Percentiles rank a stretch among this genome's conserved stretches.
phyloP scores from a whole-genome alignment of 331 rosid genomes.

The Erythrophleum ivorense region DNA sequence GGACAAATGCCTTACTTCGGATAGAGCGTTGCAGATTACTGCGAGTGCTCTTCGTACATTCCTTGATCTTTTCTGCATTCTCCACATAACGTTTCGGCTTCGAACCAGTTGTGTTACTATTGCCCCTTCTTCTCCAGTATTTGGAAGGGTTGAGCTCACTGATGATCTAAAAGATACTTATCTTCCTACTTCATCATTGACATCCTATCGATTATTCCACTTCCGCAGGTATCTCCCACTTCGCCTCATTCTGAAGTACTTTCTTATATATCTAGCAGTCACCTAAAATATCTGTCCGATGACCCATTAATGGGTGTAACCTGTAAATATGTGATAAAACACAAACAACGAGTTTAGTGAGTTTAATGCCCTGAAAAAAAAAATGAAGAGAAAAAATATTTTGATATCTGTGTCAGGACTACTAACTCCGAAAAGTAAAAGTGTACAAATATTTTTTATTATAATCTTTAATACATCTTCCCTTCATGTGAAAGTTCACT shows the following conservation, averaged over 20 bases:
- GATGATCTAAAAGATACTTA: no score
- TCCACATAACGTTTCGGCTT: constrained; percentile 74
- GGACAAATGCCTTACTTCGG: constrained; percentile 44
- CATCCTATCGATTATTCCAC: constrained; percentile 78
- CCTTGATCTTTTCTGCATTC: constrained; percentile 69
- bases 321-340: background rate
- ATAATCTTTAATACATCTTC: no score
- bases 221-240: constrained; percentile 80
- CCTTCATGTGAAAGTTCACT: no score
- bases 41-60: constrained; percentile 76
- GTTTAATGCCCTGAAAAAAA: no score
- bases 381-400: no score
- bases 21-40: constrained; percentile 49
- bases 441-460: no score
- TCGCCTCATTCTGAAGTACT: background rate
- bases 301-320: background rate
- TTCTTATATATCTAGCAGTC: constrained; percentile 1
- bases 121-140: no score
- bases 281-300: background rate
- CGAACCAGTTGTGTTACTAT: constrained; percentile 68
- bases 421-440: no score
- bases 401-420: no score
- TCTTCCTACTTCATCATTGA: constrained; percentile 58
- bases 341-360: background rate
- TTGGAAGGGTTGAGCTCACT: no score